Evolutionary conservation across 306 rosid genomes (phyloP).

Genomic region (Morella rubra): DNA sequence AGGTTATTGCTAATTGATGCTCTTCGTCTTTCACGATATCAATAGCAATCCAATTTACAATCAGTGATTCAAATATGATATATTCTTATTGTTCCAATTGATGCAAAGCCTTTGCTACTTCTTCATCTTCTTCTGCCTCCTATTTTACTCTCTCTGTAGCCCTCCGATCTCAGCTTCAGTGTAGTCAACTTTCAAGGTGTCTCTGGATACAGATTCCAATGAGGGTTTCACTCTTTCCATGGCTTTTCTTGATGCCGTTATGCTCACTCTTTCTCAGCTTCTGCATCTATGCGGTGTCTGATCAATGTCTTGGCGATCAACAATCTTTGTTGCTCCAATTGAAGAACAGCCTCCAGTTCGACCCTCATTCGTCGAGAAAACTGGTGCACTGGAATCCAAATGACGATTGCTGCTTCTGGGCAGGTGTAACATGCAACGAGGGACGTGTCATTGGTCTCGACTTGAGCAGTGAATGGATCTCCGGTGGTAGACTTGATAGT

Average conservation of each 20-base stretch:
- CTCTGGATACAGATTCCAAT: conserved; percentile 8
- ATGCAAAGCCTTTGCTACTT: not conserved
- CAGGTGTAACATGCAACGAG: conserved; percentile 18
- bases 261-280: conserved; percentile 5
- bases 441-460: conserved; percentile 38
- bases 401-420: conserved; percentile 5
- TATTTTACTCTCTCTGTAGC: conserved; percentile 2
- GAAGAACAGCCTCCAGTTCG: conserved; percentile 23
- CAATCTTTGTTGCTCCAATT: conserved; percentile 19
- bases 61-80: too few species aligned
- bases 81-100: too few species aligned
- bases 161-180: not conserved
- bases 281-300: not conserved
- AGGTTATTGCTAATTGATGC: too few species aligned
- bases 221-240: conserved; percentile 28
- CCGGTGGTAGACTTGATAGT: conserved; percentile 21
- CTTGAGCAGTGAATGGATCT: conserved; percentile 26
- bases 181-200: too few species aligned
- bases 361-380: not conserved
- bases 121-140: not conserved
- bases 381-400: conserved; percentile 31
- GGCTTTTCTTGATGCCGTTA: conserved; percentile 16
- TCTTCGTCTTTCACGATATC: too few species aligned
- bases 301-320: conserved; percentile 32
- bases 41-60: too few species aligned